Percentiles rank a stretch among this genome's conserved stretches.
Evolutionary conservation across 257 asterid genomes (phyloP).

Genomic region (Solanum pimpinellifolium): DNA sequence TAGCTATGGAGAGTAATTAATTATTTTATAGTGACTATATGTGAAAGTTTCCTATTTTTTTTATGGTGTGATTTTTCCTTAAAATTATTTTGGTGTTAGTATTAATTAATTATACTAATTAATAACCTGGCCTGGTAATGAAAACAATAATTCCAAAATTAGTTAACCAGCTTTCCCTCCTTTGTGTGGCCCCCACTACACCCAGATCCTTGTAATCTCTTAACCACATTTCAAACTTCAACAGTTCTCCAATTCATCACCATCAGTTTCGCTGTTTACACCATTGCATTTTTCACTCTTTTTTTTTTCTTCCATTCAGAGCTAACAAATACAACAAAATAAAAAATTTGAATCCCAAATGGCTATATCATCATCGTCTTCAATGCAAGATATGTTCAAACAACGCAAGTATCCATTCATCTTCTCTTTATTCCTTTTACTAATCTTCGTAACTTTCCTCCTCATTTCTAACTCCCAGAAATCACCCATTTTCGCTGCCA

Average conservation of each 20-base stretch:
- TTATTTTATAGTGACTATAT: too few relatives aligned
- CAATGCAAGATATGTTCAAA: constrained; percentile 42
- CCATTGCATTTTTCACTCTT: background rate
- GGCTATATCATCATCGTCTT: constrained; percentile 30
- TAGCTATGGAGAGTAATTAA: too few relatives aligned
- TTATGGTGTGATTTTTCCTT: too few relatives aligned
- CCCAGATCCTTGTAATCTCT: background rate
- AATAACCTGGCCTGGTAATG: background rate
- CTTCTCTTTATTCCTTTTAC: constrained; percentile 47
- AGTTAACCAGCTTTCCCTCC: background rate
- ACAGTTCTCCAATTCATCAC: background rate
- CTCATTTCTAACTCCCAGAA: constrained; percentile 54
- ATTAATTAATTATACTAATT: too few relatives aligned
- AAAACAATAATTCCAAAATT: background rate
- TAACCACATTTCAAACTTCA: background rate
- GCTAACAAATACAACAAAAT: background rate
- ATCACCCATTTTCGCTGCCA: constrained; percentile 29
- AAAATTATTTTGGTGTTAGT: too few relatives aligned
- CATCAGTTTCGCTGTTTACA: background rate
- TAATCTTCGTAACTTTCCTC: constrained; percentile 43
- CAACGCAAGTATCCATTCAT: constrained; percentile 70
- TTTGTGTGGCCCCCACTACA: background rate
- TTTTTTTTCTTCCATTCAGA: background rate
- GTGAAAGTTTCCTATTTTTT: too few relatives aligned
- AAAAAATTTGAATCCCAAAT: background rate